phyloP scores from a whole-genome alignment of 495 filamentous ascomycete species.

The Pseudomonodictys pantanalensis region DNA sequence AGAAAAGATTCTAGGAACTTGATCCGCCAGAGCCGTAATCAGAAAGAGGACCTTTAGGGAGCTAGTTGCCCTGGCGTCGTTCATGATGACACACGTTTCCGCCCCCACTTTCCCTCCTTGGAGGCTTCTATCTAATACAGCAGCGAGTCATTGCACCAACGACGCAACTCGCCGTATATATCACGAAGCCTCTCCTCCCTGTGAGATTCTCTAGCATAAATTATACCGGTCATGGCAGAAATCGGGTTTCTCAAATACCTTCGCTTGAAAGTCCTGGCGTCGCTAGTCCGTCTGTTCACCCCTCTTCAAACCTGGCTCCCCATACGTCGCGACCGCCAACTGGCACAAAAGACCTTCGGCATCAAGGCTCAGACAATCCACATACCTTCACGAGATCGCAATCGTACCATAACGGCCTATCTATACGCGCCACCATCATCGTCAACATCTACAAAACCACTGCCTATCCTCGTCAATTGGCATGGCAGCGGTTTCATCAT shows the following conservation, averaged over 20 bases:
- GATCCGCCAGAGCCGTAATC: too few species aligned
- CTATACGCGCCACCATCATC: conserved; percentile 44
- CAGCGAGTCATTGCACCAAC: too few species aligned
- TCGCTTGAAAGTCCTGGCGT: conserved; percentile 1
- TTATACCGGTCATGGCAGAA: background rate
- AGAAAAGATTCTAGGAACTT: too few species aligned
- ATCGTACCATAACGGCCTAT: conserved; percentile 48
- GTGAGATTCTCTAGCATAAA: too few species aligned
- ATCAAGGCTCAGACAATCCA: conserved; percentile 39
- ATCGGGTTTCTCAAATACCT: background rate
- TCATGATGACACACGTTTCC: too few species aligned
- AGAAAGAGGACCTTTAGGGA: too few species aligned
- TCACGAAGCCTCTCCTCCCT: too few species aligned
- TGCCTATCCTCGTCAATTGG: conserved; percentile 44
- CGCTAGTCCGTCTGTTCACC: background rate
- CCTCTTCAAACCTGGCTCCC: background rate
- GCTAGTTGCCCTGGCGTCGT: too few species aligned
- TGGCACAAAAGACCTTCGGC: background rate
- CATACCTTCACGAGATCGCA: conserved; percentile 46
- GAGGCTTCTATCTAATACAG: too few species aligned
- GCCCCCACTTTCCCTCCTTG: too few species aligned
- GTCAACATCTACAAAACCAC: background rate
- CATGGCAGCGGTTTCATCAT: conserved; percentile 46
- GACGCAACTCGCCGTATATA: too few species aligned
- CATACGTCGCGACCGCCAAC: background rate